Evolutionary conservation across 208 protist genomes (phyloP).

Genomic region (Trypanosoma brucei): DNA sequence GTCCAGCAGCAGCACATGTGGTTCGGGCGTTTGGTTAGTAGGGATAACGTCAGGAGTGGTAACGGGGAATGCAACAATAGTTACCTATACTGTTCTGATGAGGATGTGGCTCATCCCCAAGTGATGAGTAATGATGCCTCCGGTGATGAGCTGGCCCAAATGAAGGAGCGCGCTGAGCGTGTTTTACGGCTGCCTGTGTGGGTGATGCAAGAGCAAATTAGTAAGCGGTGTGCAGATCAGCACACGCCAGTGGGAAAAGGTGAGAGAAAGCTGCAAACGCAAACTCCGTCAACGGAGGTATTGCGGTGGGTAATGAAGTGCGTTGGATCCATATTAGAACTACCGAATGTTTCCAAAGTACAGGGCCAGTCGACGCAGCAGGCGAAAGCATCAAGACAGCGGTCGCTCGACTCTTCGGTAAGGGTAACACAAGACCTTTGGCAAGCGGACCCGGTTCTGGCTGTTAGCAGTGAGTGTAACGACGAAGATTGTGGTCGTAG

Average conservation of each 20-base stretch:
- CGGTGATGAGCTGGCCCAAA: no score
- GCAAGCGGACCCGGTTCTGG: not conserved
- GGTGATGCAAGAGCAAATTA: slow-evolving; percentile 14
- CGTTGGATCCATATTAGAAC: slow-evolving; percentile 20
- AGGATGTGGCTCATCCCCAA: not conserved
- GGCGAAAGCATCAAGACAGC: slow-evolving; percentile 1
- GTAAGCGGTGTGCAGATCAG: not conserved
- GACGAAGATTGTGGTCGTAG: not conserved
- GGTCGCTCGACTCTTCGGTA: not conserved
- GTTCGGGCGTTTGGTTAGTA: not conserved
- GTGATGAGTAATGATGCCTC: not conserved
- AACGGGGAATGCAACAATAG: not conserved
- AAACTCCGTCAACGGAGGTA: slow-evolving; percentile 8
- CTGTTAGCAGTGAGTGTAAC: not conserved
- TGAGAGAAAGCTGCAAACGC: not conserved
- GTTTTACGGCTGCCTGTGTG: slow-evolving; percentile 9
- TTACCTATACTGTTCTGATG: not conserved
- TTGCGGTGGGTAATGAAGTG: slow-evolving; percentile 23
- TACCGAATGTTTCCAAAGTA: not conserved
- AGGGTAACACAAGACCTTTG: not conserved
- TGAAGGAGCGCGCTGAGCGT: not conserved
- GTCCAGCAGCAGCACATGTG: not conserved
- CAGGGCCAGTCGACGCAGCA: not conserved
- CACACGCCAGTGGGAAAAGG: not conserved
- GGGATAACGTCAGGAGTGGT: not conserved